These are phyloP conservation scores for Xylaria venustula DNA, from an alignment of 495 filamentous ascomycete genomes.

Conservation along the genomic window DNA sequence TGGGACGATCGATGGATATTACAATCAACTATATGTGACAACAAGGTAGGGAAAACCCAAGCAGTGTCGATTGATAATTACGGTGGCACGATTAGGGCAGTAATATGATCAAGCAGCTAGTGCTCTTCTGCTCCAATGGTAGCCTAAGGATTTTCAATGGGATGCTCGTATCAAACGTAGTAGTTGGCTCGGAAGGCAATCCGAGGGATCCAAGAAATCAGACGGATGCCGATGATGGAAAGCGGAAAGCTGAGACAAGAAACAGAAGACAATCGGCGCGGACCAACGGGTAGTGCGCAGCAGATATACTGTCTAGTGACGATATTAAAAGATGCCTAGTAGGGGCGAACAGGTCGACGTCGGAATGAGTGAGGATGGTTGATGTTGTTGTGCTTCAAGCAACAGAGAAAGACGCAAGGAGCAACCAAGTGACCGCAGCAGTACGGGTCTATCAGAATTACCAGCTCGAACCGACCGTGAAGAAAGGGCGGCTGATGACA, in stretches of 20 bases:
- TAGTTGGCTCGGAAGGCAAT: slow-evolving; percentile 19
- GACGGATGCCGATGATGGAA: slow-evolving; percentile 20
- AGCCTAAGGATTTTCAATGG: slow-evolving; percentile 24
- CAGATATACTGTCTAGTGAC: slow-evolving; percentile 16
- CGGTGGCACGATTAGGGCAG: slow-evolving; percentile 13
- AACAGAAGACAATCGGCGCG: slow-evolving; percentile 24
- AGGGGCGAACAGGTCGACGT: neutral
- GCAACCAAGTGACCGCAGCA: slow-evolving; percentile 30
- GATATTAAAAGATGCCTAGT: slow-evolving; percentile 23
- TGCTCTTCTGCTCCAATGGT: slow-evolving; percentile 14
- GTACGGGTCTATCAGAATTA: slow-evolving; percentile 15
- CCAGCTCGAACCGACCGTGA: slow-evolving; percentile 16
- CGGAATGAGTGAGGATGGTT: slow-evolving; percentile 28
- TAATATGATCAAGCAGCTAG: slow-evolving; percentile 12
- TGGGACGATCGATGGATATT: slow-evolving; percentile 30
- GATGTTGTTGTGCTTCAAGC: slow-evolving; percentile 8
- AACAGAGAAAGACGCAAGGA: slow-evolving; percentile 13
- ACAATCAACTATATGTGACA: slow-evolving; percentile 26
- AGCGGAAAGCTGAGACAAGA: slow-evolving; percentile 30
- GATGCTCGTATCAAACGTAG: slow-evolving; percentile 35
- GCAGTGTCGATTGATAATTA: slow-evolving; percentile 26
- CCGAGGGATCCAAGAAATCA: slow-evolving; percentile 23
- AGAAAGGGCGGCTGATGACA: slow-evolving; percentile 6
- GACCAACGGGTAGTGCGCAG: slow-evolving; percentile 20
- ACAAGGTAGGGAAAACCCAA: slow-evolving; percentile 16